These are phyloP conservation scores for Colletotrichum neosansevieriae DNA, from an alignment of 2,329 filamentous ascomycete genomes.

Conservation along the genomic window DNA sequence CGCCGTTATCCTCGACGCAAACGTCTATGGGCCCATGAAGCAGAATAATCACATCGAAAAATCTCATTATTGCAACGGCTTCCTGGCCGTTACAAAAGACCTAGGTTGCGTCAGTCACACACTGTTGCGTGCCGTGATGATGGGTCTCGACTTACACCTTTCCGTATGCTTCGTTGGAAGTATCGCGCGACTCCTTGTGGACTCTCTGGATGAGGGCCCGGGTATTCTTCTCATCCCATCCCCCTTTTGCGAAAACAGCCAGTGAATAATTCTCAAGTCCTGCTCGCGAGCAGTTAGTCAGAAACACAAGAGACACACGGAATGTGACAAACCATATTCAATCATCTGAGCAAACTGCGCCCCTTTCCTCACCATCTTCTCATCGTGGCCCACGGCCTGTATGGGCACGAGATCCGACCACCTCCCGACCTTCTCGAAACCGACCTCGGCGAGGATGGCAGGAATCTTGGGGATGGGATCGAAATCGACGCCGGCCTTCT, in stretches of 20 bases:
- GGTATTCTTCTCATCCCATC: conserved; percentile 49
- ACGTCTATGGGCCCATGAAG: background rate
- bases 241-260: conserved; percentile 48
- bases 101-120: conserved; percentile 5
- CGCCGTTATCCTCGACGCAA: background rate
- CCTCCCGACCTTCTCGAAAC: conserved; percentile 56
- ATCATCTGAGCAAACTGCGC: conserved; percentile 52
- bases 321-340: conserved; percentile 49
- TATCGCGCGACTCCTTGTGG: conserved; percentile 48
- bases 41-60: background rate
- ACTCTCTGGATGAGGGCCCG: conserved; percentile 49
- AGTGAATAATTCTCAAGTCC: conserved; percentile 48
- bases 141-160: conserved; percentile 49
- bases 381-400: conserved; percentile 54
- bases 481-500: conserved; percentile 52
- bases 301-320: conserved; percentile 17
- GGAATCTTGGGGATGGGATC: conserved; percentile 53
- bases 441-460: conserved; percentile 50
- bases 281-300: conserved; percentile 6
- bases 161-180: conserved; percentile 45
- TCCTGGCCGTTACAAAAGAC: conserved; percentile 39
- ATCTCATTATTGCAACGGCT: conserved; percentile 27
- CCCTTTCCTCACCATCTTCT: conserved; percentile 53
- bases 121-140: background rate
- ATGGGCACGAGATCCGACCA: conserved; percentile 57